These are phyloP conservation scores for Neotropicomus parvogracilis DNA, from an alignment of 1,284 basidiomycete genomes.

Conservation along the genomic window DNA sequence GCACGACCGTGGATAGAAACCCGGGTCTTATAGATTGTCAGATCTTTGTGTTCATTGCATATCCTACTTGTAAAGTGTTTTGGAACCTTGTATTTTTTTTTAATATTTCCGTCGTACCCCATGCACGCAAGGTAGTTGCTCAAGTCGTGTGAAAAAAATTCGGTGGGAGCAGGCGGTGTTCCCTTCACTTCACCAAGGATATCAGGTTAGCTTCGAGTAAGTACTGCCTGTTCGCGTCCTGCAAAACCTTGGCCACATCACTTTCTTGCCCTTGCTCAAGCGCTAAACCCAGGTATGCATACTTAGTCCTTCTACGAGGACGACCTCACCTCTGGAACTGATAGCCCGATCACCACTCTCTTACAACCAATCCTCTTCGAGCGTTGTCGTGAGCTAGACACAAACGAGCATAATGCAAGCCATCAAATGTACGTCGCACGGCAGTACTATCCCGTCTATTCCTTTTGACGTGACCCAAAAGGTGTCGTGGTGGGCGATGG, in stretches of 20 bases:
- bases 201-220: constrained; percentile 30
- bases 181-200: constrained; percentile 27
- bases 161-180: constrained; percentile 15
- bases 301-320: neutral
- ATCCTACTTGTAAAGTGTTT: constrained; percentile 35
- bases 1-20: constrained; percentile 13
- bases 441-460: constrained; percentile 8
- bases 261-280: neutral
- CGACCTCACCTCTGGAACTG: constrained; percentile 13
- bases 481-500: constrained; percentile 99
- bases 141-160: constrained; percentile 30
- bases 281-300: constrained; percentile 7
- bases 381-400: constrained; percentile 17
- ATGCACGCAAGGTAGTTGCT: constrained; percentile 4
- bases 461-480: constrained; percentile 39
- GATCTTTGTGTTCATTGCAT: constrained; percentile 23
- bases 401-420: constrained; percentile 54
- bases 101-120: neutral
- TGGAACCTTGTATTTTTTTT: constrained; percentile 29
- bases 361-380: constrained; percentile 12
- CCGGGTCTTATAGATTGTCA: constrained; percentile 5
- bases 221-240: constrained; percentile 19
- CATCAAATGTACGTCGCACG: constrained; percentile 55
- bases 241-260: constrained; percentile 3
- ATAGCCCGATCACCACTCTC: constrained; percentile 17